Evolutionary conservation across 2,329 filamentous ascomycete genomes (phyloP).

Genomic region (Hymenoscyphus occultus): DNA sequence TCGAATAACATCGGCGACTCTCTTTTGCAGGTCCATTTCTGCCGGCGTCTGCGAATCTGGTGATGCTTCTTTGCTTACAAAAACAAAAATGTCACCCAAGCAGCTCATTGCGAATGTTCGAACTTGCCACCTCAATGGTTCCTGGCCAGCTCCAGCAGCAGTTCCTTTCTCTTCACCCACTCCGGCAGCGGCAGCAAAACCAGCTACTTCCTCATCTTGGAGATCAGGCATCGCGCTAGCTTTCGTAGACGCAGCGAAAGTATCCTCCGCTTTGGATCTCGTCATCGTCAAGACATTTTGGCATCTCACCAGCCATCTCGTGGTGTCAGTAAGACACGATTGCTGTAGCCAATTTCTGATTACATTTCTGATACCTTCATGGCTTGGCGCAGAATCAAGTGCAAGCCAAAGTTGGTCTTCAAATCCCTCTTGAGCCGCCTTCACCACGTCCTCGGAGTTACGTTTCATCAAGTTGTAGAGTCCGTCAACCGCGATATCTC

Average conservation of each 20-base stretch:
- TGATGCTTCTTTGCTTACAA: constrained; percentile 75
- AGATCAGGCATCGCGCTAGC: constrained; percentile 66
- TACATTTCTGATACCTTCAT: constrained; percentile 80
- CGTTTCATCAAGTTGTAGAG: constrained; percentile 94
- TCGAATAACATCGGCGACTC: constrained; percentile 86
- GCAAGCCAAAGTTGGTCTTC: constrained; percentile 92
- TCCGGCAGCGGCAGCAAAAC: constrained; percentile 75
- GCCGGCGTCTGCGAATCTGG: constrained; percentile 76
- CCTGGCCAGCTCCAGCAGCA: constrained; percentile 63
- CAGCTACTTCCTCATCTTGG: constrained; percentile 93
- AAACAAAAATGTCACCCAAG: constrained; percentile 75
- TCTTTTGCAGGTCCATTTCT: constrained; percentile 74
- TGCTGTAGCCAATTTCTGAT: constrained; percentile 92
- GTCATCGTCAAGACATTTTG: constrained; percentile 89
- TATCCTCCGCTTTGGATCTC: constrained; percentile 59
- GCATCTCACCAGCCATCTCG: constrained; percentile 82
- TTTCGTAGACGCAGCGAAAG: constrained; percentile 45
- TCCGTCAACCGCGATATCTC: constrained; percentile 80
- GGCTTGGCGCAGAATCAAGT: constrained; percentile 72
- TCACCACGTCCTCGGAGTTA: constrained; percentile 78
- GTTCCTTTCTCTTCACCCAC: constrained; percentile 55
- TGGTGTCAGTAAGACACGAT: constrained; percentile 76
- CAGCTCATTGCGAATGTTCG: constrained; percentile 90
- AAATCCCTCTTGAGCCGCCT: constrained; percentile 70
- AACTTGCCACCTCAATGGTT: constrained; percentile 92